Percentiles rank a stretch among this genome's conserved stretches.
phyloP scores from a whole-genome alignment of 192 early-diverging fungal genomes.

The Diversispora epigaea region DNA sequence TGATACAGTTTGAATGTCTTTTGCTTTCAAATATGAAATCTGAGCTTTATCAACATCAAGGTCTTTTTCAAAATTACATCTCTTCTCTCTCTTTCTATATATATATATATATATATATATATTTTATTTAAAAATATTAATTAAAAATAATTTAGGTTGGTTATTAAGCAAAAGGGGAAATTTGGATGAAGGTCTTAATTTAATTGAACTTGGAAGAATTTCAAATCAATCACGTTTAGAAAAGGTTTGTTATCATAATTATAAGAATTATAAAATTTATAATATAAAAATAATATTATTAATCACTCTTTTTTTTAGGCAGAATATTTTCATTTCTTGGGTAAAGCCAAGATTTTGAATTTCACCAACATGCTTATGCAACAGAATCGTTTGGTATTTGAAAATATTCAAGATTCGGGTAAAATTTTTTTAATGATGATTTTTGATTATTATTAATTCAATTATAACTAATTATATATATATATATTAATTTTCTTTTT shows the following conservation, averaged over 20 bases:
- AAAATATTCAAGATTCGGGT: constrained; percentile 57
- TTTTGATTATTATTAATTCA: too few species aligned
- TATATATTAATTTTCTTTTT: background rate
- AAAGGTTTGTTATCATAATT: constrained; percentile 34
- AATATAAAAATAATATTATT: too few species aligned
- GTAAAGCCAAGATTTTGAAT: constrained; percentile 28
- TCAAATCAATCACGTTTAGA: constrained; percentile 38
- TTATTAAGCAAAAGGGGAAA: constrained; percentile 40
- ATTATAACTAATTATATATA: too few species aligned
- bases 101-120: background rate
- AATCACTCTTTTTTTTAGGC: constrained; percentile 3
- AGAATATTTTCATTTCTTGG: constrained; percentile 21
- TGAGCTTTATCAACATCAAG: constrained; percentile 41
- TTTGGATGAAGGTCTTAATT: constrained; percentile 40
- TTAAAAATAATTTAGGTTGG: constrained; percentile 14
- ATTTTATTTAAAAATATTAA: background rate
- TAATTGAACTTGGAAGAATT: constrained; percentile 30
- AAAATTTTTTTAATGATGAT: background rate
- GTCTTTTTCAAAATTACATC: constrained; percentile 30
- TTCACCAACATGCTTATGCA: background rate
- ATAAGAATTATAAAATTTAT: background rate
- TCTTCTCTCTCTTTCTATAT: too few species aligned
- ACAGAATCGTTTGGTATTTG: constrained; percentile 16
- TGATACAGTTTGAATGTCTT: constrained; percentile 40
- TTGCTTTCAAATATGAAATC: constrained; percentile 47